Evolutionary conservation across 192 early-diverging fungal genomes (phyloP).

Genomic region (Endogone sp.): DNA sequence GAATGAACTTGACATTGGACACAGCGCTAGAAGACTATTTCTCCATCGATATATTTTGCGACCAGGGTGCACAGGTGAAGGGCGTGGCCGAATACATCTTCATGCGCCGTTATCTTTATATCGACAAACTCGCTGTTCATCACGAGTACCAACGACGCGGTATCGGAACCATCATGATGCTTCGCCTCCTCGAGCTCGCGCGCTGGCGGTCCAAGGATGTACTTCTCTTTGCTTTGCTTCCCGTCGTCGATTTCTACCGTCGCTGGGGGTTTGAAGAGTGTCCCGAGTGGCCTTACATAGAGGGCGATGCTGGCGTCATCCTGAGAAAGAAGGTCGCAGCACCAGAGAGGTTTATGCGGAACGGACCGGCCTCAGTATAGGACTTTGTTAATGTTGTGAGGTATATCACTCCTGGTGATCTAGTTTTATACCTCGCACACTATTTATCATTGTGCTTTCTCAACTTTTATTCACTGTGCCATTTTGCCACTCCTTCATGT

Average conservation of each 20-base stretch:
- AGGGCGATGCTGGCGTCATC: conserved; percentile 28
- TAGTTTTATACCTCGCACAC: too few species aligned
- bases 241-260: conserved; percentile 25
- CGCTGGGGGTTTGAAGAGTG: conserved; percentile 34
- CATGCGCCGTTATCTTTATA: conserved; percentile 35
- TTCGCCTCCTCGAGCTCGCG: conserved; percentile 20
- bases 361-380: too few species aligned
- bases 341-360: too few species aligned
- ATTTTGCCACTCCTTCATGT: too few species aligned
- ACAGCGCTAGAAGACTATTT: conserved; percentile 33
- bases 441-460: too few species aligned
- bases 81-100: conserved; percentile 36
- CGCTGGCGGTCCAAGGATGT: conserved; percentile 28
- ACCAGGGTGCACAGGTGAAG: conserved; percentile 24
- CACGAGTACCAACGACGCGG: conserved; percentile 32
- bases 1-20: conserved; percentile 32
- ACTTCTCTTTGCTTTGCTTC: conserved; percentile 29
- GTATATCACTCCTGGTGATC: too few species aligned
- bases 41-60: conserved; percentile 34
- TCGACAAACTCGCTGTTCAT: conserved; percentile 37
- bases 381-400: too few species aligned
- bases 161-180: conserved; percentile 30
- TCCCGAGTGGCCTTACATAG: conserved; percentile 31
- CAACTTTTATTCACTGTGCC: too few species aligned
- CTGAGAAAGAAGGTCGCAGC: conserved; percentile 25